A percentile compares a stretch with the other conserved stretches of the same genome.
phyloP scores from a whole-genome alignment of 2,329 filamentous ascomycete genomes.

The Cytospora chrysosperma region DNA sequence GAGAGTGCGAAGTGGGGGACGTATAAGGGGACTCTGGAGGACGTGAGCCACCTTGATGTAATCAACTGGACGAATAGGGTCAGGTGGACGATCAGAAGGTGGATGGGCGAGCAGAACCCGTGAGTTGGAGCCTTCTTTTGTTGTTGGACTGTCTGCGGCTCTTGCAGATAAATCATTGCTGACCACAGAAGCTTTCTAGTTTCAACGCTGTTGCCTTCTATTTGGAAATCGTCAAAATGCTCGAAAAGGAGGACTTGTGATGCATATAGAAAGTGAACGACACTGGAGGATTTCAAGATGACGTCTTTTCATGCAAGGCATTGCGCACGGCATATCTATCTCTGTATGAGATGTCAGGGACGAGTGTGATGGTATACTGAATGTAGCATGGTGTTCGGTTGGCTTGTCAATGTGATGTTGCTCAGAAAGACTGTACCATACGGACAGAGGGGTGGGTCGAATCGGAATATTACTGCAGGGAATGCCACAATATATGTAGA shows the following conservation, averaged over 20 bases:
- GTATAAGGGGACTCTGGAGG: slow-evolving; percentile 62
- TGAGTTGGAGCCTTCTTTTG: slow-evolving; percentile 37
- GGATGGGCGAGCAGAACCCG: slow-evolving; percentile 52
- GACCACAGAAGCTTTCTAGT: slow-evolving; percentile 32
- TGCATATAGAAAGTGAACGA: background rate
- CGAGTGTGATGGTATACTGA: background rate
- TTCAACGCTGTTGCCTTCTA: slow-evolving; percentile 70
- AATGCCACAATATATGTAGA: background rate
- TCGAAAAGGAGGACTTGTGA: slow-evolving; percentile 62
- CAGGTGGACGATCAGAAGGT: slow-evolving; percentile 53
- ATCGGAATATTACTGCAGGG: background rate
- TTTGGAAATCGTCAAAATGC: slow-evolving; percentile 65
- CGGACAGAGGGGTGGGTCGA: background rate
- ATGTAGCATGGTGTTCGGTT: background rate
- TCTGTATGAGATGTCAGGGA: background rate
- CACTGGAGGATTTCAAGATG: background rate
- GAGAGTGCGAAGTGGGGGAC: slow-evolving; percentile 60
- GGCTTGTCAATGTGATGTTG: no score
- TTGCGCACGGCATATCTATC: background rate
- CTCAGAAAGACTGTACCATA: background rate
- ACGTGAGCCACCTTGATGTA: slow-evolving; percentile 62
- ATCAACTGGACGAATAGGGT: slow-evolving; percentile 68
- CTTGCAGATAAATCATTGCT: background rate
- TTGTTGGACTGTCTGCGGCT: background rate
- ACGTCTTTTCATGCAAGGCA: background rate